Percentiles rank a stretch among this genome's conserved stretches.
phyloP scores from a whole-genome alignment of 1,139 yeast species.

The Zhuliangozyma parablackwelliae region DNA sequence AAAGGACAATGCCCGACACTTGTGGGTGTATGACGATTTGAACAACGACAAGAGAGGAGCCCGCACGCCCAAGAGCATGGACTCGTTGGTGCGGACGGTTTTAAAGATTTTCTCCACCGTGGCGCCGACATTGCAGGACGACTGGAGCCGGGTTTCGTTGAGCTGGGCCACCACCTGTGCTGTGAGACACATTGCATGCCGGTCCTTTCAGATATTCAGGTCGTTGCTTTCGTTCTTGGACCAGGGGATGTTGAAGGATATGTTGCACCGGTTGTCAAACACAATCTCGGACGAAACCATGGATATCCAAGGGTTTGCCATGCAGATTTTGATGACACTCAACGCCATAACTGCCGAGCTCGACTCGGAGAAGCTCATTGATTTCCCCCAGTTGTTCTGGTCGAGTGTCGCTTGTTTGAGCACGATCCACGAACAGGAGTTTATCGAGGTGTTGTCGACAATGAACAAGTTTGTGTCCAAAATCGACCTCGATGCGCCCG shows the following conservation, averaged over 20 bases:
- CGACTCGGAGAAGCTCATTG: conserved; percentile 70
- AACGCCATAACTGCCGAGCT: conserved; percentile 88
- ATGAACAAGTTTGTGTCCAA: conserved; percentile 79
- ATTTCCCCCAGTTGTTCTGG: conserved; percentile 95
- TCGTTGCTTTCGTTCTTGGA: conserved; percentile 76
- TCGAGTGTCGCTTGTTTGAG: conserved; percentile 88
- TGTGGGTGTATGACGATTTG: conserved; percentile 89
- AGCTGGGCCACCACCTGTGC: conserved; percentile 98
- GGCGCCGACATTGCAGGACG: conserved; percentile 57
- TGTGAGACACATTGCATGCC: conserved; percentile 92
- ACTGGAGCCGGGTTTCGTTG: conserved; percentile 82
- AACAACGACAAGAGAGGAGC: conserved; percentile 76
- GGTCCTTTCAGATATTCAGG: conserved; percentile 90
- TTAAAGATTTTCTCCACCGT: conserved; percentile 51
- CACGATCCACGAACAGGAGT: conserved; percentile 90
- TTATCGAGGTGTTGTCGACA: conserved; percentile 78
- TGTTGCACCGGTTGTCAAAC: conserved; percentile 88
- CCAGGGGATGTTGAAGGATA: conserved; percentile 84
- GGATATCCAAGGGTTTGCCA: conserved; percentile 94
- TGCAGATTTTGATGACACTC: conserved; percentile 94
- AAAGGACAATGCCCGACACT: conserved; percentile 28
- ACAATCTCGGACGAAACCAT: conserved; percentile 85
- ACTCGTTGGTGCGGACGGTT: conserved; percentile 62
- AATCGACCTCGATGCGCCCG: conserved; percentile 81
- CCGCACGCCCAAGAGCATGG: conserved; percentile 86